Evolutionary conservation across 805 yeast species (phyloP), one percentile per base, ranked within the genome.

Genomic region (Ogataea ramenticola): DNA sequence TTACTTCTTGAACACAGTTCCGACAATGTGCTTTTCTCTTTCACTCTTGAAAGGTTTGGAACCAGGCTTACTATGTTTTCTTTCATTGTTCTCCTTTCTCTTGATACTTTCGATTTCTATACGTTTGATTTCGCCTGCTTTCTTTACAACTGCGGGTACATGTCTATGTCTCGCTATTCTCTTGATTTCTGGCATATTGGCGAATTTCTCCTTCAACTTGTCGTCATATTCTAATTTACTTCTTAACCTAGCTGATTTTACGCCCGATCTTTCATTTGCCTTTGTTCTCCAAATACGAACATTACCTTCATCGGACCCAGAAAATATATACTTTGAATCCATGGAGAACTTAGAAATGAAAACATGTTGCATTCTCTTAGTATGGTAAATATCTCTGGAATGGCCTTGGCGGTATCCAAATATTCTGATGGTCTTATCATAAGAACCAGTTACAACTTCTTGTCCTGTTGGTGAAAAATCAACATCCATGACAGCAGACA

Each of bases 391-490:
- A 57, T 93, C 99, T 49, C 97, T 74, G 6, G 96, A 86, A 64
- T 91, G 98, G 32, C 99, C 98, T 49, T 84, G 86, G 40, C 62
- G 48, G 38, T 56, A 46, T 43, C 80, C 79, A 66, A 68, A 93
- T 17, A 93, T 80, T 53, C 99, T 74, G 27, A 93, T 76, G 1
- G 98, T 88, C 57, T 88, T 86, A 65, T 93, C 99, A 62, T 91
- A 93, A 0, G 96, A 86, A 16, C 96, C 97, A 1, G 96, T 84
- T 5, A 89, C 97, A 30, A 93, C 68, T 65, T 91, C 98, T 60
- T 89, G 89, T 54, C 99, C 99, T 1, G 98, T 90, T 35, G 99
- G 99, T 11, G 96, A 79, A 59, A 86, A 93, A 66, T 93, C 99
- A 35, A 93, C 80, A 61, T 86, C 96, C 80, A 91, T 76, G 11